Conservation (phyloP, 352 stramenopile species). For the Aphanomyces euteiches region DNA sequence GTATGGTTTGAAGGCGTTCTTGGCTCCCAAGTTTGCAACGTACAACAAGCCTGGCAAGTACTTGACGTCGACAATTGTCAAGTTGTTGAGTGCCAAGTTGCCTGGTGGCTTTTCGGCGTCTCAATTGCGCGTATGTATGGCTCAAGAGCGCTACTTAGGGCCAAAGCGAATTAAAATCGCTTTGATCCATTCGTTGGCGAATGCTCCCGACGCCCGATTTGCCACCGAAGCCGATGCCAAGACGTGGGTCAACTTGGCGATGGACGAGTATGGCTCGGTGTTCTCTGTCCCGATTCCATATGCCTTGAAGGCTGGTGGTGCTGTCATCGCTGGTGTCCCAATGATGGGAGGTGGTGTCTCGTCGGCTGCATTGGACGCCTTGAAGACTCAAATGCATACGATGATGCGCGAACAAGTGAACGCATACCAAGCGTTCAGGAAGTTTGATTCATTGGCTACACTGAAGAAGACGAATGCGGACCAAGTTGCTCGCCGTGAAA, state of each 20-base stretch:
- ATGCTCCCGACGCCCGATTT: constrained; percentile 67
- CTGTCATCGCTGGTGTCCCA: neutral
- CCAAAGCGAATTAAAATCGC: constrained; percentile 66
- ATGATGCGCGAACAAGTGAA: constrained; percentile 56
- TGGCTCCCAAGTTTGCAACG: constrained; percentile 56
- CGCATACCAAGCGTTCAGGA: constrained; percentile 44
- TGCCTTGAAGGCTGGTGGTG: constrained; percentile 27
- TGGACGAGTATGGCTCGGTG: constrained; percentile 64
- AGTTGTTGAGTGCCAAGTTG: constrained; percentile 73
- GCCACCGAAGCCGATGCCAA: constrained; percentile 57
- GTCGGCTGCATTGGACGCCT: constrained; percentile 39
- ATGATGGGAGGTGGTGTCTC: neutral
- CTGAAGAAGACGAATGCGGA: constrained; percentile 45
- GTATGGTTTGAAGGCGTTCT: constrained; percentile 65
- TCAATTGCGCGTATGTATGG: constrained; percentile 65
- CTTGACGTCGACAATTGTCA: constrained; percentile 61
- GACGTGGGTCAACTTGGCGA: constrained; percentile 67
- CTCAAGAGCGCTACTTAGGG: constrained; percentile 60
- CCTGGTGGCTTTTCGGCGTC: constrained; percentile 72
- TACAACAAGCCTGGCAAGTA: constrained; percentile 71
- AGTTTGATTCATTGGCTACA: constrained; percentile 47
- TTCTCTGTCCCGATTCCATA: constrained; percentile 53
- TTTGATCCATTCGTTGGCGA: constrained; percentile 59
- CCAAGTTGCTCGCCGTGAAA: constrained; percentile 46
- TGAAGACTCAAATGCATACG: constrained; percentile 52